Base-by-base conservation (phyloP, 2,329 filamentous ascomycete species). In the Botrytis galanthina region DNA sequence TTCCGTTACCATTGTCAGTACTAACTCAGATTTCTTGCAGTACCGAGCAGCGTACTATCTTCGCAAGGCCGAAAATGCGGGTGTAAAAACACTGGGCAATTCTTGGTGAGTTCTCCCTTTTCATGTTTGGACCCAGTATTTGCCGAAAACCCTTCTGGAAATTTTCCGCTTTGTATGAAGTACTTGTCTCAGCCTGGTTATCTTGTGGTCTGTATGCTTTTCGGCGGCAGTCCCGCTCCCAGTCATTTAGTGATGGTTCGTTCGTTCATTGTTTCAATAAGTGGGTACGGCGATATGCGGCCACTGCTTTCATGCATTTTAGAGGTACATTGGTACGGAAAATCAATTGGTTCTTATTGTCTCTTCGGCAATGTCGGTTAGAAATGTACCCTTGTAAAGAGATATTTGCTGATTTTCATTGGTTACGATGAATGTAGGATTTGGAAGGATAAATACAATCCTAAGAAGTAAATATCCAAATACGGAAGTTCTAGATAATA, bases 371-470 rank as follows among this genome's bases (percentile, higher is more conserved):
- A 69, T 73, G 39, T 73, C 63, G 71, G 63, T 61, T 69, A 46
- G 26, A 68, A 22, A 37, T 62, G 29, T 44, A 57, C 37, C 66
- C 66, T 57, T 69, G 66, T 69, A 57, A 42, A 57, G 66, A 69
- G 18, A 12, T 69, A 6, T 69, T 69, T 57, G 44, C 69, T 71
- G 44, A 71, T 66, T 22, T 20, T 66, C 32, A 71, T 35, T 71
- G 42, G 69, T 42, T 39, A 22, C 29, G 9, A n/a, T 32, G n/a
- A 37, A 10, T 68, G 71, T 73, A 84, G 84, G 95, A 98, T 98
- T 81, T 98, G 95, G 94, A 98, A 98, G 83, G 94, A 97, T 76
- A 98, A 98, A 84, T 98, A 98, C 84, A 88, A 88, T 79, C 74
- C 76, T 39, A 78, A 78, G 75, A 78, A 77, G 70, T 78, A 70